phyloP scores from a whole-genome alignment of 2,329 filamentous ascomycete genomes.

The Apiospora saccharicola region DNA sequence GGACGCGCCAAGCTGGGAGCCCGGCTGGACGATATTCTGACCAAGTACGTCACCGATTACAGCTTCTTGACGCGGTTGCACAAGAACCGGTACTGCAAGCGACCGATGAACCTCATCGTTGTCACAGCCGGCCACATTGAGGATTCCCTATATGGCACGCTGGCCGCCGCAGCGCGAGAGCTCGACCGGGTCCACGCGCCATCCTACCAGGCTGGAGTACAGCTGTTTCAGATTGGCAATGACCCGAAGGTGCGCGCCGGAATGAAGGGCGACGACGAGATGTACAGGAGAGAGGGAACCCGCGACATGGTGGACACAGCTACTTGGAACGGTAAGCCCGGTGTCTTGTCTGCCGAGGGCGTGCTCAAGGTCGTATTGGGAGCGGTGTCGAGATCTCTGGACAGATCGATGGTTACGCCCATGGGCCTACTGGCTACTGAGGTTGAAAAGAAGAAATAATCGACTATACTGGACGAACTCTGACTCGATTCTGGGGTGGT shows the following conservation, averaged over 20 bases:
- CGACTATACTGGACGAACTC: neutral
- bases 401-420: constrained; percentile 24
- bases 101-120: constrained; percentile 78
- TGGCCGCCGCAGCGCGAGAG: constrained; percentile 56
- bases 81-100: neutral
- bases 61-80: neutral
- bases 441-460: neutral
- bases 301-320: constrained; percentile 96
- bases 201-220: constrained; percentile 74
- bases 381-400: constrained; percentile 51
- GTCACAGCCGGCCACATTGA: constrained; percentile 74
- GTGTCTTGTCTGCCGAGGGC: constrained; percentile 62
- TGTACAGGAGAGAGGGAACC: constrained; percentile 64
- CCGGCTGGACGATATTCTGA: neutral
- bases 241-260: constrained; percentile 64
- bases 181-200: constrained; percentile 67
- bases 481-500: too few species aligned
- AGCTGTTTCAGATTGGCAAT: constrained; percentile 78
- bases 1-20: neutral
- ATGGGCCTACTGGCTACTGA: neutral
- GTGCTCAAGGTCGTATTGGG: constrained; percentile 74
- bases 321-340: constrained; percentile 62
- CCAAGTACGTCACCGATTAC: constrained; percentile 32
- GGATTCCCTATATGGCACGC: constrained; percentile 68
- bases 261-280: constrained; percentile 76